Conservation (phyloP, 192 early-diverging fungal species). For the Diversispora eburnea region DNA sequence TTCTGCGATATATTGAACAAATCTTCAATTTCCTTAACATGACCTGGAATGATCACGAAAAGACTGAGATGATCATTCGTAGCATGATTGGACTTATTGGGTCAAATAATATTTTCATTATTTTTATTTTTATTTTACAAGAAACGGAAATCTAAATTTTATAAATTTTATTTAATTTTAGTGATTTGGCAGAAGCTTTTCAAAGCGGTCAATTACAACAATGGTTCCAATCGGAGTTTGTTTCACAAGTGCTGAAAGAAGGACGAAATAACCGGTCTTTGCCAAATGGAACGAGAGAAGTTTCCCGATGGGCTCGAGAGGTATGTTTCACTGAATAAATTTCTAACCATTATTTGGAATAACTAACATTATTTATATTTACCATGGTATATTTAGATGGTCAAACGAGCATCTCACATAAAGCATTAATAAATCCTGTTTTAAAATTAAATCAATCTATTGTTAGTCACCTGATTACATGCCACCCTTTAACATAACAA, state of each 20-base stretch:
- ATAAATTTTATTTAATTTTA: conserved; percentile 30
- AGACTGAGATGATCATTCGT: conserved; percentile 64
- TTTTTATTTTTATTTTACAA: neutral
- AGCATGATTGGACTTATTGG: conserved; percentile 87
- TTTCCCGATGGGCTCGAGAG: conserved; percentile 69
- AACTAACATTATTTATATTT: neutral
- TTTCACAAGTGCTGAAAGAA: conserved; percentile 71
- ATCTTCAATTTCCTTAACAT: conserved; percentile 79
- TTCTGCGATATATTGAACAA: conserved; percentile 58
- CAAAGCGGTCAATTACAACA: conserved; percentile 67
- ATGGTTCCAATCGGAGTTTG: conserved; percentile 71
- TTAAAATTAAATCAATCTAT: too few relatives aligned
- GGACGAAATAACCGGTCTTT: conserved; percentile 58
- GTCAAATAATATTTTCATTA: conserved; percentile 27
- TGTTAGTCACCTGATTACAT: too few relatives aligned
- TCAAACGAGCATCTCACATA: conserved; percentile 4
- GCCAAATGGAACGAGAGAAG: conserved; percentile 53
- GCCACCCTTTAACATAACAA: too few relatives aligned
- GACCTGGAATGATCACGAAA: conserved; percentile 59
- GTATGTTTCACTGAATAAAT: conserved; percentile 27
- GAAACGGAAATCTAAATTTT: neutral
- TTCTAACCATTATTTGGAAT: neutral
- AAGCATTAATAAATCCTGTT: too few relatives aligned
- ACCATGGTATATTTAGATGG: neutral
- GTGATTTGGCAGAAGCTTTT: conserved; percentile 91